Base-by-base conservation (phyloP, 176 grass and related monocot species). In the Eremochloa ophiuroides region DNA sequence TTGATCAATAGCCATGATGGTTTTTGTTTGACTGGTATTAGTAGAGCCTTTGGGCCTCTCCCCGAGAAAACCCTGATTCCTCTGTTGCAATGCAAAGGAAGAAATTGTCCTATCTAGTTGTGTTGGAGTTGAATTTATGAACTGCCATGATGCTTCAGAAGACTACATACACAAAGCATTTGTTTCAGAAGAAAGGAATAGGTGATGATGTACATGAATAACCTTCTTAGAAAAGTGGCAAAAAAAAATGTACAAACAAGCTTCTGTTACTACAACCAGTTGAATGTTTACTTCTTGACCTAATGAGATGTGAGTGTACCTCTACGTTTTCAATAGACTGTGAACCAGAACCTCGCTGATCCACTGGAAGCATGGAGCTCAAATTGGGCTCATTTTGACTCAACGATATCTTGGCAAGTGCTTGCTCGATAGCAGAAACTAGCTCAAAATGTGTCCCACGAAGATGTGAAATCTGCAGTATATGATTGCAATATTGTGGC, bases 401-500 rank as follows among this genome's bases (percentile, higher is more conserved):
- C 76, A 93, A 98, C 3, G 95, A 98, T 89, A 94, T 79, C 79
- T 75, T 98, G 35, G 90, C 90, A 83, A 98, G 95, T 83, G 86
- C 85, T 37, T 79, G 88, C 61, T 98, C 95, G 81, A 98, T 87
- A 61, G 75, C 81, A 68, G 86, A 82, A 87, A 98, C 92, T 89
- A 98, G 85, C 30, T 91, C 95, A 40, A 84, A 60, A 83, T 94
- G 92, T 84, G 92, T 86, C 70, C 88, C 90, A 38, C 95, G 92
- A 76, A 98, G 87, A 98, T 98, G 95, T 79, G 95, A 93, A 83
- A 98, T 98, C 89, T 98, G 95, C 66, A 98, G 80, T 93, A 98
- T 93, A 74, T 94, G 95, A 75, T 98, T 98, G 82, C 95, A 98
- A 76, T 98, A 98, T 48, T 93, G 92, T 50, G 95, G 95, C 92